These are phyloP conservation scores for Babesia sp. DNA, from an alignment of 169 alveolate genomes.

Conservation along the genomic window DNA sequence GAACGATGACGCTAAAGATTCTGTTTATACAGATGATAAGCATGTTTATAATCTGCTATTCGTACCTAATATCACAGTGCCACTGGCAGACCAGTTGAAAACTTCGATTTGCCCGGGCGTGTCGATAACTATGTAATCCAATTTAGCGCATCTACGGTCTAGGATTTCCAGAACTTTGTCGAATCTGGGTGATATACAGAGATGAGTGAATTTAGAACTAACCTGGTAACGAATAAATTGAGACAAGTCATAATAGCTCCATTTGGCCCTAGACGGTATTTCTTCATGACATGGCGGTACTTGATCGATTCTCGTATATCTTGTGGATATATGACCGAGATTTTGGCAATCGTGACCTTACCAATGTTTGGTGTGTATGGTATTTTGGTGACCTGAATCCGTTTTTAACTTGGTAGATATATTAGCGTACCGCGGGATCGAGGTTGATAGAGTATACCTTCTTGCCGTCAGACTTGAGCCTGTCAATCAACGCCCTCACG, in stretches of 20 bases:
- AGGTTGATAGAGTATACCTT: conserved; percentile 93
- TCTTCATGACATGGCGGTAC: conserved; percentile 94
- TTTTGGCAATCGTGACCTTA: conserved; percentile 26
- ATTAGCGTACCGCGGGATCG: conserved; percentile 95
- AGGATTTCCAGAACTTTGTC: conserved; percentile 90
- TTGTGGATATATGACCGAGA: too few relatives aligned
- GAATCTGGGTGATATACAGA: conserved; percentile 69
- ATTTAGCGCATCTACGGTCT: conserved; percentile 79
- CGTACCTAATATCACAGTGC: conserved; percentile 88
- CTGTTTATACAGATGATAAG: conserved; percentile 48
- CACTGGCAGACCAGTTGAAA: conserved; percentile 98
- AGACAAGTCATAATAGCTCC: conserved; percentile 98
- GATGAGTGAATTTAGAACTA: background rate
- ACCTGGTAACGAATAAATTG: conserved; percentile 93
- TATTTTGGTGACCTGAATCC: conserved; percentile 54
- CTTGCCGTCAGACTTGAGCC: conserved; percentile 74
- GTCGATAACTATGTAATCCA: conserved; percentile 93
- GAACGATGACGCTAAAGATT: conserved; percentile 89
- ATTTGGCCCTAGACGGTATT: conserved; percentile 96
- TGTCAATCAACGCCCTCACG: conserved; percentile 81
- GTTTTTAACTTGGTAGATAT: conserved; percentile 63
- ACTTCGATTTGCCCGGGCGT: conserved; percentile 99
- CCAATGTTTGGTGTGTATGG: conserved; percentile 65
- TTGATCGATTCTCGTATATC: conserved; percentile 96
- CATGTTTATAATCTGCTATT: too few relatives aligned